Evolutionary conservation across 176 grass and related monocot genomes (phyloP).

Genomic region (Eragrostis curvula): DNA sequence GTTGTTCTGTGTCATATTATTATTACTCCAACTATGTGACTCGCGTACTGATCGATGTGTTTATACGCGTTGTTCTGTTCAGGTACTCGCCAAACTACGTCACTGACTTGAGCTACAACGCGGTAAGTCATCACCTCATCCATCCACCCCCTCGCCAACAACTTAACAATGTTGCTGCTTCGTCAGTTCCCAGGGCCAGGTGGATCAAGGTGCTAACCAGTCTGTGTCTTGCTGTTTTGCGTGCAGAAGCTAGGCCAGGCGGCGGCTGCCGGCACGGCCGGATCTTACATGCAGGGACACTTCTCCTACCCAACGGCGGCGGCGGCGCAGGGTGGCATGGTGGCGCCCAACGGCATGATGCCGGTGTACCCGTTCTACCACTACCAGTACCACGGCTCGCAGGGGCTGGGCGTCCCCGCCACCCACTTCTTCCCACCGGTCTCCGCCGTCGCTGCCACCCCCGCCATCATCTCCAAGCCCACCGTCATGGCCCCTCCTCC

Average conservation of each 20-base stretch:
- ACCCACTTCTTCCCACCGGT: conserved; percentile 78
- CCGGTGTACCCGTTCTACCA: conserved; percentile 92
- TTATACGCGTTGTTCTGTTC: conserved; percentile 2
- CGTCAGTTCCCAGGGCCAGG: neutral
- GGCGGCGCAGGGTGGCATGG: conserved; percentile 60
- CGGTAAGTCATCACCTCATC: conserved; percentile 53
- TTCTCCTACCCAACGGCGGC: conserved; percentile 73
- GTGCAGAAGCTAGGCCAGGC: conserved; percentile 73
- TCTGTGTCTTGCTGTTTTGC: neutral
- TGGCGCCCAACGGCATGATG: conserved; percentile 74
- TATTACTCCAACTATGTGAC: neutral
- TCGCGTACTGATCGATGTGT: neutral
- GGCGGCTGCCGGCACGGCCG: conserved; percentile 48
- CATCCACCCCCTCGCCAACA: neutral
- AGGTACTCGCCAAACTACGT: conserved; percentile 92
- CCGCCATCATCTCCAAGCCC: conserved; percentile 80
- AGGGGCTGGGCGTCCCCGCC: conserved; percentile 83
- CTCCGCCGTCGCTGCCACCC: conserved; percentile 42
- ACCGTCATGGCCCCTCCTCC: conserved; percentile 69
- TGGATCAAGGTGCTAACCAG: neutral
- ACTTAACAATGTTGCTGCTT: neutral
- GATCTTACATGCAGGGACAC: conserved; percentile 77
- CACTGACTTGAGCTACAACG: conserved; percentile 78
- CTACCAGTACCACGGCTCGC: conserved; percentile 79
- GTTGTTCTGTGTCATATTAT: neutral